Evolutionary conservation across 805 yeast genomes (phyloP).

Genomic region (Starmerella davenportii): DNA sequence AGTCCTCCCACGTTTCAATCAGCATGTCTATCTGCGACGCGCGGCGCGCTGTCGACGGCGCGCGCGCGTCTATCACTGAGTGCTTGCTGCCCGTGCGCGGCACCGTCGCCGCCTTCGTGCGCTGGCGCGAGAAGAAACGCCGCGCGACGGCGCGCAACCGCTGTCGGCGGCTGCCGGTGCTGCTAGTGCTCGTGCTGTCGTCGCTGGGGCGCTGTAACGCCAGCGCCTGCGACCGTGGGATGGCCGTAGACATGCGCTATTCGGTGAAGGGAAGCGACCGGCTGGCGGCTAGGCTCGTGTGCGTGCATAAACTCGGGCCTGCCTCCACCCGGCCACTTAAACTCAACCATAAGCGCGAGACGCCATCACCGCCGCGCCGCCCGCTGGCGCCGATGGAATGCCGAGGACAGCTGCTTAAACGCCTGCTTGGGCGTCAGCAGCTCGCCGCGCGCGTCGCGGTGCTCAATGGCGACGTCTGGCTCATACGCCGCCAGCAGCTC

Average conservation of each 20-base stretch:
- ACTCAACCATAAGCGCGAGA: no score
- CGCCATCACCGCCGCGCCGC: no score
- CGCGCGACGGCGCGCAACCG: neutral
- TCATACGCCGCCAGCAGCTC: conserved; percentile 25
- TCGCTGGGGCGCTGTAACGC: no score
- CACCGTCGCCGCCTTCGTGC: neutral
- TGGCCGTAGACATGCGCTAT: no score
- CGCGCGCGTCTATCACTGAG: no score
- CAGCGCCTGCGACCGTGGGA: no score
- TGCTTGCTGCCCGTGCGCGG: no score
- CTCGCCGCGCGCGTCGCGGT: conserved; percentile 48
- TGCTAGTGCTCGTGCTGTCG: neutral
- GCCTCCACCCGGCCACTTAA: no score
- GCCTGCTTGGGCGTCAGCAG: conserved; percentile 49
- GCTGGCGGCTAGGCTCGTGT: no score
- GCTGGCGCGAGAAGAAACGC: neutral
- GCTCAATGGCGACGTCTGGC: conserved; percentile 32
- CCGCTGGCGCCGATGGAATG: conserved; percentile 42
- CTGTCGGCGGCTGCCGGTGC: neutral
- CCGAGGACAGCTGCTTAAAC: conserved; percentile 55
- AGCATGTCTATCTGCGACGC: conserved; percentile 6
- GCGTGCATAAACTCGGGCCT: no score
- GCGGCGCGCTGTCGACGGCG: neutral
- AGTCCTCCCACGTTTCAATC: conserved; percentile 17
- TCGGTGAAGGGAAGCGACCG: no score